phyloP scores from a whole-genome alignment of 192 early-diverging fungal species.

The Backusella sp. region DNA sequence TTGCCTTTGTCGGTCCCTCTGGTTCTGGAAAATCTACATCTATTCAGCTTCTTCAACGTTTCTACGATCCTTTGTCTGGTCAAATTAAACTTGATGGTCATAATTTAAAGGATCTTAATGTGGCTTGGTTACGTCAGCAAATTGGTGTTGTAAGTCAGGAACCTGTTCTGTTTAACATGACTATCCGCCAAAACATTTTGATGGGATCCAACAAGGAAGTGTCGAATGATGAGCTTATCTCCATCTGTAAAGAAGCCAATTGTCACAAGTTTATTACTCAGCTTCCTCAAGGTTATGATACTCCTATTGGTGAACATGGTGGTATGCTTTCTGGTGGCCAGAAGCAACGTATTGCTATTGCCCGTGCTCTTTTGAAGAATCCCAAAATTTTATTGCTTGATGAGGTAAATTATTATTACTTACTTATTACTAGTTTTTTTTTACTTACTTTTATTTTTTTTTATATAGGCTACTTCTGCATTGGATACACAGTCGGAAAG shows the following conservation, averaged over 20 bases:
- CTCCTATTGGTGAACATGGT: constrained; percentile 83
- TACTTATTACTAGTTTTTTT: background rate
- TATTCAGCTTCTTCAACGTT: constrained; percentile 79
- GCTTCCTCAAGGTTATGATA: constrained; percentile 81
- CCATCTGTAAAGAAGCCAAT: constrained; percentile 67
- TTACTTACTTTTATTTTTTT: background rate
- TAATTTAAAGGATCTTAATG: constrained; percentile 70
- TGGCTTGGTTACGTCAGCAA: constrained; percentile 78
- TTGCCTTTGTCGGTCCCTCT: constrained; percentile 84
- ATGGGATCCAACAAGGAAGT: constrained; percentile 55
- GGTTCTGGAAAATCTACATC: constrained; percentile 88
- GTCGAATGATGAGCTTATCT: constrained; percentile 51
- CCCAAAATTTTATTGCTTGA: constrained; percentile 59
- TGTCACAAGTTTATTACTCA: constrained; percentile 73
- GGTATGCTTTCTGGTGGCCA: constrained; percentile 88
- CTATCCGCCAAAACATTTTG: constrained; percentile 79
- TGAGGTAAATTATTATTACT: constrained; percentile 15
- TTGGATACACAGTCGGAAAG: constrained; percentile 77
- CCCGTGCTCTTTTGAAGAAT: constrained; percentile 87
- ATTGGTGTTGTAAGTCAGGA: constrained; percentile 91
- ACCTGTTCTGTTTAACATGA: constrained; percentile 77
- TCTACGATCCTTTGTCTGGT: constrained; percentile 66
- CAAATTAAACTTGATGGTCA: constrained; percentile 67
- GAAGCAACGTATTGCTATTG: constrained; percentile 97
- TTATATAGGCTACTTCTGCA: constrained; percentile 71